Percentiles rank a stretch among this genome's conserved stretches.
These are phyloP conservation scores for Plectranthus barbatus DNA, from an alignment of 257 asterid species.

Conservation along the genomic window DNA sequence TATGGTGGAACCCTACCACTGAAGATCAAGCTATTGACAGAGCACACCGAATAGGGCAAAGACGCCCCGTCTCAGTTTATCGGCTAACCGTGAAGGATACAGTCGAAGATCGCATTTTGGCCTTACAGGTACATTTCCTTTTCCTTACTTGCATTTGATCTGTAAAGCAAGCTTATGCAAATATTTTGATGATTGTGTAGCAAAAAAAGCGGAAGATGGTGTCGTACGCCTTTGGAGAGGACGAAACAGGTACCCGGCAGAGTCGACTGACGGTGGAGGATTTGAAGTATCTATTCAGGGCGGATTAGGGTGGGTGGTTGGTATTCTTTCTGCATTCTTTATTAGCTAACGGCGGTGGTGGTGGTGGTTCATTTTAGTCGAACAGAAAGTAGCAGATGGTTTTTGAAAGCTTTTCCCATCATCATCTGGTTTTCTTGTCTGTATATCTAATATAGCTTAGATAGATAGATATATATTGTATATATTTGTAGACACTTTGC, in stretches of 20 bases:
- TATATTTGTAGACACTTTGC: too few relatives aligned
- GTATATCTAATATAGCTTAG: too few relatives aligned
- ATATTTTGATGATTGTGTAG: too few relatives aligned
- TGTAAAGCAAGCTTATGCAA: too few relatives aligned
- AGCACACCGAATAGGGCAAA: constrained; percentile 97
- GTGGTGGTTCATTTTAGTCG: too few relatives aligned
- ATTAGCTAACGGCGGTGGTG: constrained; percentile 19
- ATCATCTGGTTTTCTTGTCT: too few relatives aligned
- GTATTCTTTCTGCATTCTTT: constrained; percentile 28
- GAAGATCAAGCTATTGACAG: constrained; percentile 99
- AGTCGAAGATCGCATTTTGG: constrained; percentile 94
- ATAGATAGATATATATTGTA: too few relatives aligned
- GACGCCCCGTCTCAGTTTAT: constrained; percentile 86
- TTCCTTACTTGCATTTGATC: too few relatives aligned
- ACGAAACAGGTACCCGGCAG: constrained; percentile 55
- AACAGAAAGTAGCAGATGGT: too few relatives aligned
- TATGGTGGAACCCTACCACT: constrained; percentile 99
- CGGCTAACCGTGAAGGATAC: constrained; percentile 90
- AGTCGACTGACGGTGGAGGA: constrained; percentile 81
- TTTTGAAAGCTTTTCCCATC: too few relatives aligned
- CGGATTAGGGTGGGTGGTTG: constrained; percentile 5
- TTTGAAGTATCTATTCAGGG: constrained; percentile 60
- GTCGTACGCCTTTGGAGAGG: constrained; percentile 91
- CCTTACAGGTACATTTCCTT: constrained; percentile 81
- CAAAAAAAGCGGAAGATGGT: constrained; percentile 88